Percentiles rank a stretch among this genome's conserved stretches.
Conservation (phyloP, 1,139 yeast species). For the Debaryomyces fabryi region DNA sequence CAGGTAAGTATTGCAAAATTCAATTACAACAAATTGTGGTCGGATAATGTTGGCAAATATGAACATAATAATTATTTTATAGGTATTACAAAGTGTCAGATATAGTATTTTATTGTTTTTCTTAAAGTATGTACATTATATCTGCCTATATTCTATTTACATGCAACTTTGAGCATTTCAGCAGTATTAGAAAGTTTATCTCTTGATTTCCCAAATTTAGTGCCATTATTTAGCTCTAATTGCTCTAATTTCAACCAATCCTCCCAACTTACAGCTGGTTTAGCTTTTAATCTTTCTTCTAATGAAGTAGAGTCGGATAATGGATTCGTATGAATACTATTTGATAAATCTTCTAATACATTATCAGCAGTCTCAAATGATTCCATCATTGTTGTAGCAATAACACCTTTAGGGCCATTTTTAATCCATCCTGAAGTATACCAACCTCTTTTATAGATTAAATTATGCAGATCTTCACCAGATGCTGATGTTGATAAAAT, state of each 20-base stretch:
- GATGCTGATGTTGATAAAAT: slow-evolving; percentile 37
- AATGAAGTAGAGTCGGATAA: slow-evolving; percentile 3
- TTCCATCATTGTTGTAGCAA: slow-evolving; percentile 88
- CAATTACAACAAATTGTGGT: slow-evolving; percentile 21
- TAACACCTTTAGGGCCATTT: slow-evolving; percentile 87
- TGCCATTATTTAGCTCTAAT: slow-evolving; percentile 56
- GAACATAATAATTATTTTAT: slow-evolving; percentile 41
- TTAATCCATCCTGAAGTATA: slow-evolving; percentile 94
- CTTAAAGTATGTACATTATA: not conserved
- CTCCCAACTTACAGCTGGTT: slow-evolving; percentile 56
- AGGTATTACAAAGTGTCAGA: slow-evolving; percentile 36
- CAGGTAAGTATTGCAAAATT: not conserved
- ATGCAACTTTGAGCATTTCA: slow-evolving; percentile 49
- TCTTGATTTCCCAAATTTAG: slow-evolving; percentile 51
- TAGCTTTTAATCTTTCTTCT: slow-evolving; percentile 20
- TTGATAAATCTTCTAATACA: slow-evolving; percentile 55
- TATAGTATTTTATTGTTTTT: slow-evolving; percentile 9
- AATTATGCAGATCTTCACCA: slow-evolving; percentile 23
- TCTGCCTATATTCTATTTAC: slow-evolving; percentile 13
- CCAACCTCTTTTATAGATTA: slow-evolving; percentile 48
- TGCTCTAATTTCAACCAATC: slow-evolving; percentile 69
- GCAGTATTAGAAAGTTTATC: slow-evolving; percentile 54
- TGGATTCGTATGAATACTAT: slow-evolving; percentile 38
- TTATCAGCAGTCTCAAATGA: slow-evolving; percentile 74
- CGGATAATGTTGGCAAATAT: slow-evolving; percentile 29